Base-by-base conservation (phyloP, 2,329 filamentous ascomycete genomes). In the Waltergamsia citrina region DNA sequence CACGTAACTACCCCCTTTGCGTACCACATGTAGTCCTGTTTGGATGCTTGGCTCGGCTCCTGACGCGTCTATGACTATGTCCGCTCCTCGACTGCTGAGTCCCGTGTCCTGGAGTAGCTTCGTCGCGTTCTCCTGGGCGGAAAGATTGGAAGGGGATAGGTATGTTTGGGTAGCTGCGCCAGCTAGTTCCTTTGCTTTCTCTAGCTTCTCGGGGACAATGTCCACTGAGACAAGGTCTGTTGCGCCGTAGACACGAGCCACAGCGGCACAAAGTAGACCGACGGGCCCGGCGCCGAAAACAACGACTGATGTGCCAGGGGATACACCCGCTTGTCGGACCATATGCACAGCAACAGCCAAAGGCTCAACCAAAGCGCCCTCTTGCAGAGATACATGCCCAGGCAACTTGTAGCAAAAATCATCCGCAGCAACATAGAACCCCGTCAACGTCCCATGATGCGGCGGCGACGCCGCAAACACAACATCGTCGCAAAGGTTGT, bases 401-500 rank as follows among this genome's bases (percentile, higher is more conserved):
- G 23, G 23, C 23, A 25, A n/a, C 23, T 25, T 25, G 23, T 25
- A 25, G 23, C 23, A 25, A n/a, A 25, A 25, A n/a, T 25, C 23
- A 25, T 25, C 23, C 23, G 23, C 23, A 9, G 23, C 23, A n/a
- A 25, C 23, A n/a, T 9, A 25, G 23, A 25, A 25, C 9, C 23
- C 23, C 23, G 23, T 25, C 23, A 83, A 62, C 1, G 70, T 74
- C 6, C 76, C 77, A 35, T 65, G 55, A 43, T 78, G 65, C 0
- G 75, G 76, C 43, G 74, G 78, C 12, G 77, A 74, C 15, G 74
- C 74, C 0, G 71, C 60, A 43, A 81, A 81, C 30, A 65, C 58
- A 4, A 80, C 74, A 33, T 73, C 64, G 40, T 75, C 67, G 46
- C 77, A 81, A 6, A 79, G 67, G 43, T 80, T 80, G 44, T 78